Evolutionary conservation across 2,329 filamentous ascomycete species (phyloP), one percentile per base, ranked within the genome.

Genomic region (Fusarium marasasianum): DNA sequence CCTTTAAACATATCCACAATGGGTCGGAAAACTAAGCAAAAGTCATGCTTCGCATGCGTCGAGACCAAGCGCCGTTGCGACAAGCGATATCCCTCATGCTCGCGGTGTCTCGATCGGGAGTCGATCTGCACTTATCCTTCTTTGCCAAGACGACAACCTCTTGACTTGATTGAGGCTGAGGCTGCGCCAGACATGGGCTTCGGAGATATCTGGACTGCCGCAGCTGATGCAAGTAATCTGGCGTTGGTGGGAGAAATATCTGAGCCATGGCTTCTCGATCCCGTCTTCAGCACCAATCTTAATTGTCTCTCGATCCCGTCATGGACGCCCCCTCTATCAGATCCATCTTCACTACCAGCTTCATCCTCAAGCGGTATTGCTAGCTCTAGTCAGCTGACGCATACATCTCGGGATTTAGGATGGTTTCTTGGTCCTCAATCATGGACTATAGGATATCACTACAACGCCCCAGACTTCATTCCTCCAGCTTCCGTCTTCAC

Each of bases 281-380:
- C 57, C 0, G 14, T 24, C 7, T n/a, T 41, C 26, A 43, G 45
- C 38, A 14, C 57, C 4, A 41, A 10, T 29, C 45, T 60, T 0
- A 24, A 15, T 8, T 60, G 9, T 6, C 20, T 18, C 0, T 37
- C 55, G 1, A 24, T 26, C 4, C 37, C 35, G 3, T 6, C 33
- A 9, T 60, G 37, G 57, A 7, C 22, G 8, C 15, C 57, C 5
- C 18, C 22, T 5, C 8, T 54, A n/a, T 31, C 56, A n/a, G 31
- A 35, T 8, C 55, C 55, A 31, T 50, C 41, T 0, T 9, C 18
- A 0, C 1, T 35, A 11, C 5, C 41, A n/a, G 24, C 3, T 3
- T 33, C 15, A 18, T 38, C 55, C 7, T 40, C 26, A 0, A 35
- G 12, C 17, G 12, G 5, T 0, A 14, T 35, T 1, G 1, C 20